Evolutionary conservation across 2,329 filamentous ascomycete species (phyloP), one percentile per base, ranked within the genome.

Genomic region (Stemphylium lycopersici): DNA sequence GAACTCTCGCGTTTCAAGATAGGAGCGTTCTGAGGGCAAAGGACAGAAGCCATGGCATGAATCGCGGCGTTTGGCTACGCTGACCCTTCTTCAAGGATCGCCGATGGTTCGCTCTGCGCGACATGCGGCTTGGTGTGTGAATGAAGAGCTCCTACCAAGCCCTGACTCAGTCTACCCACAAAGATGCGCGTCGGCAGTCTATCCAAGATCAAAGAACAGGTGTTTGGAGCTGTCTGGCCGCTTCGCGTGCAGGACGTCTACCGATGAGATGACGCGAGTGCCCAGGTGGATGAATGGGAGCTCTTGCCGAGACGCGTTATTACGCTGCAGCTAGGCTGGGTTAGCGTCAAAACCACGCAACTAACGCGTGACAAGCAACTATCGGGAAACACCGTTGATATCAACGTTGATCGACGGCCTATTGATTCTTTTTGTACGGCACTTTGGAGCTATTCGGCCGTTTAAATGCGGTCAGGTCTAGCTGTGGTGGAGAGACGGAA

Each of bases 241-340:
- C 38, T 22, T 46, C 33, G 50, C 34, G 45, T 56, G 58, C 56
- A 53, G 46, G 45, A 26, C n/a, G 39, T 39, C 53, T 45, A 66
- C 63, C 61, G 61, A 66, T 66, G 41, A 57, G 18, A 42, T 53
- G 29, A 48, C n/a, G n/a, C n/a, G n/a, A n/a, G n/a, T n/a, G n/a
- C n/a, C n/a, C n/a, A n/a, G n/a, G n/a, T n/a, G n/a, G 18, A 42
- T 53, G 29, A 48, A 33, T 32, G 37, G 64, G 58, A 56, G 52
- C 43, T 34, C 24, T 41, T 62, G 41, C 60, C 61, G 65, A 49
- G 59, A 48, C 32, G 44, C 37, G 48, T 55, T 42, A 26, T 56
- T 39, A 33, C n/a, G 10, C 20, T 52, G 36, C 33, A 56, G 38
- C 52, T 18, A 8, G 13, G 33, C 26, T 34, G 46, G 22, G 24